phyloP scores from a whole-genome alignment of 2,329 filamentous ascomycete species.

The Metarhizium robertsii region DNA sequence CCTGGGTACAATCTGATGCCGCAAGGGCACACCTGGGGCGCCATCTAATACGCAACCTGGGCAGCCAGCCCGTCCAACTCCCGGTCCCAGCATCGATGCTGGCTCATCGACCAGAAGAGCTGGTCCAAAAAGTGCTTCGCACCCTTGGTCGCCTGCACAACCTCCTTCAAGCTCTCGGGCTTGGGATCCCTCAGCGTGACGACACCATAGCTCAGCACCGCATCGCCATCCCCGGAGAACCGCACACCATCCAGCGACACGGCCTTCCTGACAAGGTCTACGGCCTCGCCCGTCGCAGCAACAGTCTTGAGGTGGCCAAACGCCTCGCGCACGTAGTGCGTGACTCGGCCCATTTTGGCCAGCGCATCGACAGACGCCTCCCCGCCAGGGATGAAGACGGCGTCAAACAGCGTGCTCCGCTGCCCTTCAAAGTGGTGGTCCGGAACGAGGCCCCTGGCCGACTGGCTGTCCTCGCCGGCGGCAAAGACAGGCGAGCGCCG shows the following conservation, averaged over 20 bases:
- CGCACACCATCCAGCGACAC: conserved; percentile 33
- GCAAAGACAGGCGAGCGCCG: conserved; percentile 58
- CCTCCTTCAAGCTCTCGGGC: conserved; percentile 51
- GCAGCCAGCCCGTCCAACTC: conserved; percentile 61
- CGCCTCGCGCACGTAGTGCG: conserved; percentile 71
- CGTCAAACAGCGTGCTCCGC: conserved; percentile 74
- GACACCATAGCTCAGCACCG: conserved; percentile 63
- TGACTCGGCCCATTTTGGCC: conserved; percentile 58
- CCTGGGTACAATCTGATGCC: too few species aligned
- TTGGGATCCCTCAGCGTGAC: conserved; percentile 52
- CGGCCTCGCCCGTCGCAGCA: conserved; percentile 63
- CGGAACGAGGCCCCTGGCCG: conserved; percentile 48
- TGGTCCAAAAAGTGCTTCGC: conserved; percentile 60
- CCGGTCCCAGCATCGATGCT: conserved; percentile 65
- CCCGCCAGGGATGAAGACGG: conserved; percentile 68
- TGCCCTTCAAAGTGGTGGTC: conserved; percentile 75
- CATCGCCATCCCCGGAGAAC: conserved; percentile 34
- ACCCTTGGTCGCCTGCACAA: conserved; percentile 54
- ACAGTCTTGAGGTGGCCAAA: conserved; percentile 78
- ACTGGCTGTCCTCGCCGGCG: conserved; percentile 43
- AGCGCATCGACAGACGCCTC: conserved; percentile 53
- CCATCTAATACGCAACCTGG: conserved; percentile 55
- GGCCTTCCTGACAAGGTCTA: conserved; percentile 48
- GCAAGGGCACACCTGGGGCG: too few species aligned
- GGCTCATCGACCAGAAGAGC: conserved; percentile 60